Conservation (phyloP, 176 grass and related monocot species). For the Olyra latifolia region DNA sequence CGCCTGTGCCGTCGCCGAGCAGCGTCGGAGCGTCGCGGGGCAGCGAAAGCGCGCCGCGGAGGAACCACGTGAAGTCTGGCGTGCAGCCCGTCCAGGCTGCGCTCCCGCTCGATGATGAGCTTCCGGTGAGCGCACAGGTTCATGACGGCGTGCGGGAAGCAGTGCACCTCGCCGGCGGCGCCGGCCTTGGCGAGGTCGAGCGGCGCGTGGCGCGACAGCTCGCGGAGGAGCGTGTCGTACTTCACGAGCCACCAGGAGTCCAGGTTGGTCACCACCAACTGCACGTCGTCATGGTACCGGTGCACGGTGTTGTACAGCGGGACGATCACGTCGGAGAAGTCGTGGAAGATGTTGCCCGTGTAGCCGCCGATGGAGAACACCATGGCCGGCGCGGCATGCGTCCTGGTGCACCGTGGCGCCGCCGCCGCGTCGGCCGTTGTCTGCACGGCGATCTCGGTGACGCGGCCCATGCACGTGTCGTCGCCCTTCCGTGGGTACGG, state of each 20-base stretch:
- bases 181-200: conserved; percentile 47
- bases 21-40: conserved; percentile 50
- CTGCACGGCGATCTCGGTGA: conserved; percentile 53
- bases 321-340: conserved; percentile 91
- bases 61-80: conserved; percentile 73
- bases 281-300: conserved; percentile 55
- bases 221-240: conserved; percentile 61
- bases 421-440: not conserved
- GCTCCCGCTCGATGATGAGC: conserved; percentile 58
- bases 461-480: conserved; percentile 40
- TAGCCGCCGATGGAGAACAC: conserved; percentile 83
- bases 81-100: conserved; percentile 50
- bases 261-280: conserved; percentile 58
- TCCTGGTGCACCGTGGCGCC: conserved; percentile 37
- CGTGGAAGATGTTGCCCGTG: conserved; percentile 98
- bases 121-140: conserved; percentile 76
- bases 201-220: conserved; percentile 48
- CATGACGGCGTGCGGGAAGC: conserved; percentile 52
- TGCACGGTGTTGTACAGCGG: conserved; percentile 67
- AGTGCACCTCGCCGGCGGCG: conserved; percentile 53
- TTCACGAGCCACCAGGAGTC: conserved; percentile 83
- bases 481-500: conserved; percentile 94
- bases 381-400: conserved; percentile 48
- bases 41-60: conserved; percentile 57
- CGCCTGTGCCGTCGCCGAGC: not conserved